phyloP scores from a whole-genome alignment of 192 early-diverging fungal genomes.

The Coemansia sp. region DNA sequence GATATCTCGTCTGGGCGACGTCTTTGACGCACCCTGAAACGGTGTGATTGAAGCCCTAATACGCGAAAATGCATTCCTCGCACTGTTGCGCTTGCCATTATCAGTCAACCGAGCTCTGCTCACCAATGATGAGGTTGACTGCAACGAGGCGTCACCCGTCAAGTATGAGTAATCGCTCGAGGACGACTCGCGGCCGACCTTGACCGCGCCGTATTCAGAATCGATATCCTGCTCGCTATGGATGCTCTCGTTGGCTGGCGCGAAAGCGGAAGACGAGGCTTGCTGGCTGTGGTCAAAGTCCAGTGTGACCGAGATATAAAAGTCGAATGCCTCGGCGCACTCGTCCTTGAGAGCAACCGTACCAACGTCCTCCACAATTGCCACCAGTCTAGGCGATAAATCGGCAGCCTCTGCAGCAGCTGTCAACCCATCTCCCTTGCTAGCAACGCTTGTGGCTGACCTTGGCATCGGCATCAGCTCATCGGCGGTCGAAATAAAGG shows the following conservation, averaged over 20 bases:
- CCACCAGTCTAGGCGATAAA: background rate
- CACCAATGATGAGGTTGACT: background rate
- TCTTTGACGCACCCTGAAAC: too few relatives aligned
- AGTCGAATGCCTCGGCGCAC: background rate
- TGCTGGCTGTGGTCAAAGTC: background rate
- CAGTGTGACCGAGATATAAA: background rate
- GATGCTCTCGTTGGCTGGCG: background rate
- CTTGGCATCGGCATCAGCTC: background rate
- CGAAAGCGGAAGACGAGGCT: background rate
- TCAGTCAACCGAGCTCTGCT: background rate
- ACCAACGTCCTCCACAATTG: background rate
- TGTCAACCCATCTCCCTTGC: background rate
- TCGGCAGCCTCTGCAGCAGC: background rate
- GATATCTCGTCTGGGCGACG: background rate
- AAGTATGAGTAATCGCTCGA: background rate
- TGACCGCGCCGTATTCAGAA: background rate
- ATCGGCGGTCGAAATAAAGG: background rate
- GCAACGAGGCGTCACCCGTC: background rate
- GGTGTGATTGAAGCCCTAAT: too few relatives aligned
- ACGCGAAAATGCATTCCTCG: too few relatives aligned
- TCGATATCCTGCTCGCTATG: background rate
- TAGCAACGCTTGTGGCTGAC: background rate
- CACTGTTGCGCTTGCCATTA: too few relatives aligned
- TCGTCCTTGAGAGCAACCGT: background rate
- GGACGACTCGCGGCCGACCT: background rate